These are phyloP conservation scores for Aegilops bicornis DNA, from an alignment of 176 grass and related monocot species.

Conservation along the genomic window DNA sequence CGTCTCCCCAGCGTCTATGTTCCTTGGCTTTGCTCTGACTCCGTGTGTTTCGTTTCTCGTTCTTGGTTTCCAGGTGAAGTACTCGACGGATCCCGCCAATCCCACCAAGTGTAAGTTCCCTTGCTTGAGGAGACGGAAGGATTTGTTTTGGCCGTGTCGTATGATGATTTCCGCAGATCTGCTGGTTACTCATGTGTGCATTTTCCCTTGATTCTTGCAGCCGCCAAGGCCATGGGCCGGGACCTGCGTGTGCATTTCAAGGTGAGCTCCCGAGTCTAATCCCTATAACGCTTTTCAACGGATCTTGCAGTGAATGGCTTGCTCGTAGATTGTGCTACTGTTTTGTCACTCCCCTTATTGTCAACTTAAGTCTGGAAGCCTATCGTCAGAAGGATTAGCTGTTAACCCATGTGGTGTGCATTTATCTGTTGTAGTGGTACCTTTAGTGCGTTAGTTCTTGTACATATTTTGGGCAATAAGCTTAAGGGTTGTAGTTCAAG, in stretches of 20 bases:
- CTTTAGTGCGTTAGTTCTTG: too few relatives aligned
- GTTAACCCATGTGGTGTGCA: background rate
- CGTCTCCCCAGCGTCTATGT: background rate
- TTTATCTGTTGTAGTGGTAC: background rate
- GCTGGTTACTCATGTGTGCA: conserved; percentile 23
- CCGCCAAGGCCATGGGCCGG: conserved; percentile 79
- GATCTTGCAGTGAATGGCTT: background rate
- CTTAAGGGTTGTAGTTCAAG: background rate
- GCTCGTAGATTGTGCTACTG: background rate
- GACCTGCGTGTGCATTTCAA: conserved; percentile 96
- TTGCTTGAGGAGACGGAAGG: background rate
- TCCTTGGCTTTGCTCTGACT: background rate
- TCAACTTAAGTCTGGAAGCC: background rate
- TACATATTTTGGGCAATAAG: too few relatives aligned
- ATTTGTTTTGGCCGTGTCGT: background rate
- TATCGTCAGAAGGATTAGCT: too few relatives aligned
- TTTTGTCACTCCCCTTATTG: background rate
- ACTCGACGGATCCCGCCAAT: conserved; percentile 65
- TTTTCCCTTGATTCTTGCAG: conserved; percentile 44
- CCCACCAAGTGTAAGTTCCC: conserved; percentile 74
- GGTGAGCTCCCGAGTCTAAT: conserved; percentile 31
- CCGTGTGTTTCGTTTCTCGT: background rate
- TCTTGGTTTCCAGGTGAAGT: conserved; percentile 58
- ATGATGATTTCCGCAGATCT: background rate
- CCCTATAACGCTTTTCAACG: background rate